Conservation (phyloP, 305 asterid species). For the Fraxinus sp. region DNA sequence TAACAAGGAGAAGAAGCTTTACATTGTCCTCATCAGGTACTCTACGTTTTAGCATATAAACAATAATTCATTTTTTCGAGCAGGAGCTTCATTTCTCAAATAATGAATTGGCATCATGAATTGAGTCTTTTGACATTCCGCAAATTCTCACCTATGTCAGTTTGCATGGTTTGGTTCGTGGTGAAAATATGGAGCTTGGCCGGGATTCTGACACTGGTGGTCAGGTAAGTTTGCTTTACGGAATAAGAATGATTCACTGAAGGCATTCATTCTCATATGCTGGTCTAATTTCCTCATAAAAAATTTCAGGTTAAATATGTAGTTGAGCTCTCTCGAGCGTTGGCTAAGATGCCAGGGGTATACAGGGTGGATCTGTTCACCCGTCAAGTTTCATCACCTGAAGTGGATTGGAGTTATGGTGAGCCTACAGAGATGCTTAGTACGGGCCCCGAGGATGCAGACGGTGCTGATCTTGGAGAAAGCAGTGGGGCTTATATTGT, state of each 20-base stretch:
- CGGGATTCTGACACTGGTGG: slow-evolving; percentile 97
- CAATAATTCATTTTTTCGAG: neutral
- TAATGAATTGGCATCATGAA: neutral
- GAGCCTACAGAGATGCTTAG: slow-evolving; percentile 87
- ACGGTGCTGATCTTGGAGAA: slow-evolving; percentile 52
- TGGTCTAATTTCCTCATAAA: slow-evolving; percentile 13
- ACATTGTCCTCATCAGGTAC: slow-evolving; percentile 78
- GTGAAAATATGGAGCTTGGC: slow-evolving; percentile 98
- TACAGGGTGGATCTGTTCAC: slow-evolving; percentile 81
- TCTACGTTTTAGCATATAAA: neutral
- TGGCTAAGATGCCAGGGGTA: slow-evolving; percentile 76
- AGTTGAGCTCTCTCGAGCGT: slow-evolving; percentile 87
- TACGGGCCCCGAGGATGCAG: slow-evolving; percentile 51
- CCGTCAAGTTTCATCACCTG: slow-evolving; percentile 74
- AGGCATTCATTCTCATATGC: neutral
- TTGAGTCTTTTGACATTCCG: neutral
- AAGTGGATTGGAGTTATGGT: slow-evolving; percentile 84
- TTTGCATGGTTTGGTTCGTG: slow-evolving; percentile 87
- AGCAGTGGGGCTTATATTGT: slow-evolving; percentile 78
- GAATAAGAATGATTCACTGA: neutral
- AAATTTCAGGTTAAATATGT: slow-evolving; percentile 71
- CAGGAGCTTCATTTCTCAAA: neutral
- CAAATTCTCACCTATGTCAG: slow-evolving; percentile 33
- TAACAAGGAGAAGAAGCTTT: slow-evolving; percentile 66
- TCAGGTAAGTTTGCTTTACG: slow-evolving; percentile 47